phyloP scores from a whole-genome alignment of 805 yeast genomes.

The Lipomyces kockii region DNA sequence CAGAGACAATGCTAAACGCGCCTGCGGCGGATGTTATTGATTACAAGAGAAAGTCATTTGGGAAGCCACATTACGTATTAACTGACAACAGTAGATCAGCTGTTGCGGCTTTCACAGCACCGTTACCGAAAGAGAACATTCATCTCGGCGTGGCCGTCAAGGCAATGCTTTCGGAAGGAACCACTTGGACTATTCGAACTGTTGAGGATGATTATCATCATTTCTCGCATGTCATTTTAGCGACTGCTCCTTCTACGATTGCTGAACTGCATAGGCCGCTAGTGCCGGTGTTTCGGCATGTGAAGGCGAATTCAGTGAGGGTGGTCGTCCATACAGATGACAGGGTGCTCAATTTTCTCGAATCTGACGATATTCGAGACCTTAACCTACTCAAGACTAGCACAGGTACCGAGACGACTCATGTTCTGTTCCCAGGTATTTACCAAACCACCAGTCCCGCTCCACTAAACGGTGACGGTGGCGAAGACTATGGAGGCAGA shows the following conservation, averaged over 20 bases:
- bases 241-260: constrained; percentile 23
- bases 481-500: constrained; percentile 17
- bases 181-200: constrained; percentile 27
- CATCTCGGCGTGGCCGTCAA: constrained; percentile 27
- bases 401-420: constrained; percentile 25
- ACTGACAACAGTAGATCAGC: constrained; percentile 25
- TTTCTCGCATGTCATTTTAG: constrained; percentile 28
- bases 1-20: constrained; percentile 14
- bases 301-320: constrained; percentile 20
- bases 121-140: constrained; percentile 17
- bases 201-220: constrained; percentile 14
- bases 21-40: constrained; percentile 34
- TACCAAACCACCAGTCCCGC: constrained; percentile 32
- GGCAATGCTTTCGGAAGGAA: constrained; percentile 22
- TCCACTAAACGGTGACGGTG: constrained; percentile 8
- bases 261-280: constrained; percentile 16
- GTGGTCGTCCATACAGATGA: constrained; percentile 34
- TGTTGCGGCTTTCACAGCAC: constrained; percentile 24
- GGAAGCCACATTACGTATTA: constrained; percentile 30
- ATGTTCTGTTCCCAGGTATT: constrained; percentile 29
- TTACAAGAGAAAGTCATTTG: constrained; percentile 26
- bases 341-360: constrained; percentile 21
- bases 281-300: constrained; percentile 6
- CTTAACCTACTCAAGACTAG: constrained; percentile 22
- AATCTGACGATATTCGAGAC: constrained; percentile 25